phyloP scores from a whole-genome alignment of 257 asterid species.

The Ehretia macrophylla region DNA sequence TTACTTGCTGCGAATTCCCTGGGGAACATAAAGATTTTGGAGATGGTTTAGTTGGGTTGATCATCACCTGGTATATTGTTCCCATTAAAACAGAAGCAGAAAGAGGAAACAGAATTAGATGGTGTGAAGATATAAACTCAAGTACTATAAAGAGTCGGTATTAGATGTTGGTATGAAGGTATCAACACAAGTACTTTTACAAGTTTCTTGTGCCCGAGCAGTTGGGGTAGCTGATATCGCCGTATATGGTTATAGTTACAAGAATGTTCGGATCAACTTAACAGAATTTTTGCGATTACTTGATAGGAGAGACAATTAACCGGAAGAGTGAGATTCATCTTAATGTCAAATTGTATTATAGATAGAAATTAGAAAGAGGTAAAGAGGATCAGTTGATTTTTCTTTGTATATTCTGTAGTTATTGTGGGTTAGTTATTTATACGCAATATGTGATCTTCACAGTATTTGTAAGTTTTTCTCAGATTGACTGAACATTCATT shows the following conservation, averaged over 20 bases:
- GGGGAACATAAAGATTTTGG: constrained; percentile 90
- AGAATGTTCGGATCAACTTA: neutral
- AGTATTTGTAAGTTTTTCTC: no score
- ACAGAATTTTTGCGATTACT: constrained; percentile 20
- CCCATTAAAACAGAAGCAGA: neutral
- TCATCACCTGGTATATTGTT: neutral
- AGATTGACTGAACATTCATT: no score
- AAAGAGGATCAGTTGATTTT: constrained; percentile 13
- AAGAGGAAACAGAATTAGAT: neutral
- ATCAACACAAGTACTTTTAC: neutral
- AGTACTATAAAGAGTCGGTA: neutral
- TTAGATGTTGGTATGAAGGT: neutral
- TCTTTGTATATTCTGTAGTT: constrained; percentile 28
- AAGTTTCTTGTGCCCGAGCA: neutral
- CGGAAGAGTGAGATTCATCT: constrained; percentile 22
- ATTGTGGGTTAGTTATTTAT: neutral
- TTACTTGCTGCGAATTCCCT: constrained; percentile 92
- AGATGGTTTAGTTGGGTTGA: constrained; percentile 60
- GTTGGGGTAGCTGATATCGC: neutral
- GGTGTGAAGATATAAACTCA: neutral
- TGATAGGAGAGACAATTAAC: constrained; percentile 19
- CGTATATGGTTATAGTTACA: constrained; percentile 5
- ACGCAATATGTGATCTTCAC: no score
- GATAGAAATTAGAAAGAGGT: constrained; percentile 17
- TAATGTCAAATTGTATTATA: constrained; percentile 19